Evolutionary conservation across 306 rosid species (phyloP), one percentile per base, ranked within the genome.

Genomic region (Glycine soja): DNA sequence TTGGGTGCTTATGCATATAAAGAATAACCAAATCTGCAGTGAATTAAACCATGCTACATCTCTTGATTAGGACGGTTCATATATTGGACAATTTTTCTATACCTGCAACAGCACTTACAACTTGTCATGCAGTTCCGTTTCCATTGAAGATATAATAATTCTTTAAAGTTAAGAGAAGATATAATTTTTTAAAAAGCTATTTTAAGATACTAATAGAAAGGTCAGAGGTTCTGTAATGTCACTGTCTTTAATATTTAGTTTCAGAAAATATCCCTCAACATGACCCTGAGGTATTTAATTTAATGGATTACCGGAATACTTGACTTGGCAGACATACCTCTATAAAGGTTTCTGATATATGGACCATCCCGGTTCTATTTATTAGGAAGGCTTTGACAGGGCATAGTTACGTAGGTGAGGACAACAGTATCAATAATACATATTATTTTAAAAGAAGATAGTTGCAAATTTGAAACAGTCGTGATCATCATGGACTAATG

Each of bases 231-330:
- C 8, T 8, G 54, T 16, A 68, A 16, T 43, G 73, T 68, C 73
- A 68, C 36, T 68, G 2, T 68, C 73, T 42, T 68, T 5, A 68
- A 68, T 68, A 16, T 43, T 16, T 68, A 42, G 73, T 16, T 68
- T 43, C 73, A 68, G 73, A 68, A 68, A 42, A 68, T 43, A 68
- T 68, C 53, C 73, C 30, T 10, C 4, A 16, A 68, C 36, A 45
- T 16, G 48, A 38, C 6, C 30, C 6, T 16, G 53, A 42, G n/a
- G 9, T 16, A 18, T 68, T 68, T 16, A 43, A 68, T 68, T 40
- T 68, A 68, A 45, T 68, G 34, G n/a, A 10, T 68, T 68, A 16
- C n/a, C 15, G 4, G 34, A 68, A 16, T 63, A 32, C n/a, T 42
- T 16, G 36, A 16, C 32, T 34, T 3, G 40, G 50, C 72, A 66